These are phyloP conservation scores for Linum tenue DNA, from an alignment of 345 rosid species.

Conservation along the genomic window DNA sequence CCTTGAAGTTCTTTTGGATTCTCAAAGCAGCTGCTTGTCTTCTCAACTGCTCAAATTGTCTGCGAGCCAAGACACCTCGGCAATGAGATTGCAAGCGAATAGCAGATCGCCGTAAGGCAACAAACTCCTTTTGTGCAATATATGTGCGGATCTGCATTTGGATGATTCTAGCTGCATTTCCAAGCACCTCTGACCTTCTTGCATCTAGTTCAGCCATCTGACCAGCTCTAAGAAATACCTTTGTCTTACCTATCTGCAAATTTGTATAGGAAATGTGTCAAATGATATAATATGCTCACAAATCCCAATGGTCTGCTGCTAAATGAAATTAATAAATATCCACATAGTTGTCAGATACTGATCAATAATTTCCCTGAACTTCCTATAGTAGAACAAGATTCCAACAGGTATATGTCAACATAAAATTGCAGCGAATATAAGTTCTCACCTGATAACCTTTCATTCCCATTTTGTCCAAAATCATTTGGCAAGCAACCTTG, in stretches of 20 bases:
- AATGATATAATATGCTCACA: conserved; percentile 6
- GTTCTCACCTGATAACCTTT: conserved; percentile 84
- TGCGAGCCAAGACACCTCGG: conserved; percentile 85
- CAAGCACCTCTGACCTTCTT: conserved; percentile 95
- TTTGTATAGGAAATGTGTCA: conserved; percentile 16
- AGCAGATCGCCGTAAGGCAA: conserved; percentile 71
- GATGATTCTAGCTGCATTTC: conserved; percentile 89
- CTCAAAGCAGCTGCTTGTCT: conserved; percentile 82
- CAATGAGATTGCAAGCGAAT: conserved; percentile 65
- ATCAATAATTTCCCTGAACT: not conserved
- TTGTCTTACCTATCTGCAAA: conserved; percentile 80
- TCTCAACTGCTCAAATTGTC: conserved; percentile 68
- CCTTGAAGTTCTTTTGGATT: conserved; percentile 79
- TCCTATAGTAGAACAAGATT: not conserved
- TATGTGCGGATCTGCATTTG: conserved; percentile 83
- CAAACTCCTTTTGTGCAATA: conserved; percentile 78
- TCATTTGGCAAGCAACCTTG: conserved; percentile 81
- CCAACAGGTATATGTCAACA: not conserved
- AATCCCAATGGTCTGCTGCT: not conserved
- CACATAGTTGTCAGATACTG: not conserved
- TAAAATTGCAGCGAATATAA: not conserved
- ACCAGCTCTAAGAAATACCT: conserved; percentile 96
- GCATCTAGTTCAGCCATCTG: conserved; percentile 99
- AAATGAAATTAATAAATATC: not conserved
- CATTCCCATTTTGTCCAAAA: conserved; percentile 84